A percentile compares a stretch with the other conserved stretches of the same genome.
phyloP scores from a whole-genome alignment of 2,329 filamentous ascomycete species.

The Botrytis elliptica region DNA sequence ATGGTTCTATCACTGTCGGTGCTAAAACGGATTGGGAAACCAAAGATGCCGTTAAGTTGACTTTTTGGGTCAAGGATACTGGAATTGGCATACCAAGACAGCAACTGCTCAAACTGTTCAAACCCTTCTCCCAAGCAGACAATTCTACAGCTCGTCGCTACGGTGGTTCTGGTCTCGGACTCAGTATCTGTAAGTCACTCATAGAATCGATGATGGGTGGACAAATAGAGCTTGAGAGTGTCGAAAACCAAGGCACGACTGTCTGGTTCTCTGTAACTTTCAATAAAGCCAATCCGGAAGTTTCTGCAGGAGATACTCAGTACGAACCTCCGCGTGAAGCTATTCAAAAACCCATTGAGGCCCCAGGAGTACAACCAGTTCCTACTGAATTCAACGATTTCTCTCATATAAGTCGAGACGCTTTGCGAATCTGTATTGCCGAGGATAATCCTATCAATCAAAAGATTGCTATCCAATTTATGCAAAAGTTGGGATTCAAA shows the following conservation, averaged over 20 bases:
- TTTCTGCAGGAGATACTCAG: conserved; percentile 55
- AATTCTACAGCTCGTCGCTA: conserved; percentile 87
- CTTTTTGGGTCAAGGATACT: conserved; percentile 84
- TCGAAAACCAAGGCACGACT: conserved; percentile 67
- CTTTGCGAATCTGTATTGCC: conserved; percentile 86
- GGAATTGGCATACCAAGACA: conserved; percentile 87
- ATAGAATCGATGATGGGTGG: conserved; percentile 92
- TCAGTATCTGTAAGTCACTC: conserved; percentile 92
- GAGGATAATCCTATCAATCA: conserved; percentile 96
- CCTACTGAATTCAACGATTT: conserved; percentile 60
- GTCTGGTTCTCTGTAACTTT: conserved; percentile 82
- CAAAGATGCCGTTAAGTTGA: conserved; percentile 67
- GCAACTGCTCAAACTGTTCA: conserved; percentile 81
- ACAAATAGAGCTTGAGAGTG: conserved; percentile 76
- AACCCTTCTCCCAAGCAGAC: conserved; percentile 91
- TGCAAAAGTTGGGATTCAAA: conserved; percentile 79
- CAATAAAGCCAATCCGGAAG: conserved; percentile 70
- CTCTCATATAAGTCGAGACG: conserved; percentile 68
- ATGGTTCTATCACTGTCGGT: conserved; percentile 80
- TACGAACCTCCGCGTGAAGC: conserved; percentile 37
- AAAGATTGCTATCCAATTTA: conserved; percentile 89
- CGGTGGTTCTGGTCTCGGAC: conserved; percentile 83
- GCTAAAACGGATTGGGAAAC: conserved; percentile 72
- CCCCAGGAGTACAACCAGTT: conserved; percentile 42
- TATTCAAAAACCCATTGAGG: conserved; percentile 45